Conservation (phyloP, 345 rosid species). For the Linum usitatissimum region DNA sequence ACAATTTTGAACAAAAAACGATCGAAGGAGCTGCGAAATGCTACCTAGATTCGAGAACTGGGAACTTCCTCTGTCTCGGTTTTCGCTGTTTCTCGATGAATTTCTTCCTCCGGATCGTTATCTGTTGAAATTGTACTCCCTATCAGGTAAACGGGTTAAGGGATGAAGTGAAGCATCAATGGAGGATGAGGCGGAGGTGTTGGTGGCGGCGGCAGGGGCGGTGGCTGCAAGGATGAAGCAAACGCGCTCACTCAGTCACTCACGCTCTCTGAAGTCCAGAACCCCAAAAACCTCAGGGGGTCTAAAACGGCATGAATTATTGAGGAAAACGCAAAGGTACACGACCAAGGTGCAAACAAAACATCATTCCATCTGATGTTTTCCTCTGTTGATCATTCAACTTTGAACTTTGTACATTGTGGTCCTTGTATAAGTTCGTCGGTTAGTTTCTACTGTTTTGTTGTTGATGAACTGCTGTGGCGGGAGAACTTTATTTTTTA, state of each 20-base stretch:
- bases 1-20: neutral
- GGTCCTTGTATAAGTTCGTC: neutral
- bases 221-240: neutral
- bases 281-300: neutral
- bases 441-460: neutral
- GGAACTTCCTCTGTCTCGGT: neutral
- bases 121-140: neutral
- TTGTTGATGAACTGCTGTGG: neutral
- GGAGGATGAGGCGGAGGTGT: neutral
- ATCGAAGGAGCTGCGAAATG: neutral
- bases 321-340: neutral
- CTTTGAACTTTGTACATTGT: neutral
- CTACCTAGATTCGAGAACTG: neutral
- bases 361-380: neutral
- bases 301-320: neutral
- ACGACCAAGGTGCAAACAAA: neutral
- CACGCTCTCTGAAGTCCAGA: neutral
- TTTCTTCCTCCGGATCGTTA: neutral
- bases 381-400: neutral
- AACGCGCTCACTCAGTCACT: neutral
- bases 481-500: no score
- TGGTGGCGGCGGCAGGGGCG: neutral
- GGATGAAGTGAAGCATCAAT: neutral
- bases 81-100: neutral
- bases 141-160: neutral